Conservation (phyloP, 306 rosid genomes). For the Sphenostylis stenocarpa region DNA sequence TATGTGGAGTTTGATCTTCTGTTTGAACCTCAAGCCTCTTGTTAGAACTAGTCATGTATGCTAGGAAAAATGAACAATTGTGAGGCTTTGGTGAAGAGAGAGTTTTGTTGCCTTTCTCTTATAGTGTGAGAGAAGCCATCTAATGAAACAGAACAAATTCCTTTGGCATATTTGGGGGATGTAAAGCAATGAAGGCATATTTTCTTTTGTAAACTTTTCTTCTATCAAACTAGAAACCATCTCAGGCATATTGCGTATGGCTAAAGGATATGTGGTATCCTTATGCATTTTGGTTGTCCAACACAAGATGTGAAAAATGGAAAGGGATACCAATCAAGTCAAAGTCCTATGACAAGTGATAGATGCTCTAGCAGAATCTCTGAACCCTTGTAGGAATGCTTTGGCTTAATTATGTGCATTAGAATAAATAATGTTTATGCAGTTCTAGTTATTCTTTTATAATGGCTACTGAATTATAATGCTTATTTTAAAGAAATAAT, state of each 20-base stretch:
- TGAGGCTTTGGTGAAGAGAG: conserved; percentile 40
- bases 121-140: conserved; percentile 51
- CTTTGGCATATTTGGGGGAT: conserved; percentile 60
- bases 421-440: background rate
- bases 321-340: conserved; percentile 27
- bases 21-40: conserved; percentile 60
- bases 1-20: conserved; percentile 69
- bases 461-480: background rate
- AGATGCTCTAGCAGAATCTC: conserved; percentile 33
- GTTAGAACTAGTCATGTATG: conserved; percentile 45
- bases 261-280: conserved; percentile 33
- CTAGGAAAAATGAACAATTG: conserved; percentile 25
- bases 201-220: conserved; percentile 48
- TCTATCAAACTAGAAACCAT: conserved; percentile 36
- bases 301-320: conserved; percentile 44
- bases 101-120: conserved; percentile 46
- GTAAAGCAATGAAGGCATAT: conserved; percentile 72
- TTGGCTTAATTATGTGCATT: conserved; percentile 15
- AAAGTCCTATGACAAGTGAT: conserved; percentile 28
- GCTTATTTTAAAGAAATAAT: background rate
- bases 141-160: conserved; percentile 65
- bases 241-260: conserved; percentile 43
- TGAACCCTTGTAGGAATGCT: conserved; percentile 22
- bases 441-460: conserved; percentile 1
- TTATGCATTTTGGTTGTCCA: conserved; percentile 35